These are phyloP conservation scores for Sordariomycetes sp. DNA, from an alignment of 2,329 filamentous ascomycete genomes.

Conservation along the genomic window DNA sequence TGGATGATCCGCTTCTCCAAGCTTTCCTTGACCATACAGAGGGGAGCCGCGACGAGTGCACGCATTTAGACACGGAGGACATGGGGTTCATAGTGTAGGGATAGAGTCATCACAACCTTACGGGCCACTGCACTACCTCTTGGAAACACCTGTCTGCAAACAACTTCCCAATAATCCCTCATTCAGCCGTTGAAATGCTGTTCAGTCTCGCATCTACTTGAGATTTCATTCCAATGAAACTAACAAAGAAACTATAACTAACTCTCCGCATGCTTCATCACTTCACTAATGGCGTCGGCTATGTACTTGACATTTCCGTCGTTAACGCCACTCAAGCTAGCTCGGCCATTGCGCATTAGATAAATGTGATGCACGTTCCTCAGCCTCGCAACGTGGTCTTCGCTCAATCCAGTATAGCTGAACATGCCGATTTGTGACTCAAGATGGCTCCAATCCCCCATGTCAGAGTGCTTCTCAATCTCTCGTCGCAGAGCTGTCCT, in stretches of 20 bases:
- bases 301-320: conserved; percentile 7
- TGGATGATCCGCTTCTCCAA: conserved; percentile 8
- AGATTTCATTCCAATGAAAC: no score
- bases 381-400: conserved; percentile 15
- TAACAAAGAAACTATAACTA: no score
- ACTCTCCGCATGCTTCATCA: no score
- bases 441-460: conserved; percentile 20
- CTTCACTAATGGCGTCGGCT: conserved; percentile 6
- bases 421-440: conserved; percentile 29
- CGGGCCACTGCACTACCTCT: no score
- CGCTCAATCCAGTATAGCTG: conserved; percentile 22
- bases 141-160: no score
- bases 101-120: no score
- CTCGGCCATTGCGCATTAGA: conserved; percentile 5
- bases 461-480: conserved; percentile 12
- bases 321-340: conserved; percentile 6
- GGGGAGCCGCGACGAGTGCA: conserved; percentile 4
- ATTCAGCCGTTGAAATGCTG: no score
- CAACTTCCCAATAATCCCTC: no score
- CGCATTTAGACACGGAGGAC: conserved; percentile 3
- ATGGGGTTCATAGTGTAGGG: conserved; percentile 4
- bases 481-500: conserved; percentile 5
- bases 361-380: conserved; percentile 3
- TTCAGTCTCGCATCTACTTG: no score
- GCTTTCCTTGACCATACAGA: conserved; percentile 8